phyloP scores from a whole-genome alignment of 345 rosid species.

The Laguncularia racemosa region DNA sequence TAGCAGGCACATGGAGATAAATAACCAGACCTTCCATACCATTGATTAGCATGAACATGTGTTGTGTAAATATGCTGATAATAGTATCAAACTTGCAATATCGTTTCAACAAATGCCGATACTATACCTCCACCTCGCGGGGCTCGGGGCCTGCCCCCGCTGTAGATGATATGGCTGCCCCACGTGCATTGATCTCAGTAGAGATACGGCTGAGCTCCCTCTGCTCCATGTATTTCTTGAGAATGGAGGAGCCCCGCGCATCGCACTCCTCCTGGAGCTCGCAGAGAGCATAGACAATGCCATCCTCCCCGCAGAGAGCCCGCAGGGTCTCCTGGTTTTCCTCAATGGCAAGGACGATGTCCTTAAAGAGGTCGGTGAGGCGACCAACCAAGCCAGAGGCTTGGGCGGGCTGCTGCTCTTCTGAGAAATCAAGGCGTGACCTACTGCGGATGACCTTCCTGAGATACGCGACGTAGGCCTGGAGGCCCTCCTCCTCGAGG shows the following conservation, averaged over 20 bases:
- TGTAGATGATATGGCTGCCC: slow-evolving; percentile 27
- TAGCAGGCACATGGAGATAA: too few species aligned
- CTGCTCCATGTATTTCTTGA: slow-evolving; percentile 92
- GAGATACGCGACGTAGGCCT: slow-evolving; percentile 78
- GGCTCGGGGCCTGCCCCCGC: too few species aligned
- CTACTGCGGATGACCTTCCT: slow-evolving; percentile 84
- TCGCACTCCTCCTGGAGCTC: slow-evolving; percentile 98
- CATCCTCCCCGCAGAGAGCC: slow-evolving; percentile 88
- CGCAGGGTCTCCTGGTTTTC: slow-evolving; percentile 76
- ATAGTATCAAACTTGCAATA: too few species aligned
- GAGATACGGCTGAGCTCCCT: slow-evolving; percentile 71
- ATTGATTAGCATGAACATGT: too few species aligned
- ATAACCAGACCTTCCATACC: too few species aligned
- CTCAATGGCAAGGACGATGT: slow-evolving; percentile 81
- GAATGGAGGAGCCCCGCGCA: slow-evolving; percentile 62
- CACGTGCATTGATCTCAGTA: slow-evolving; percentile 83
- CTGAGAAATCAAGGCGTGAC: slow-evolving; percentile 55
- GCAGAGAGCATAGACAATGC: slow-evolving; percentile 77
- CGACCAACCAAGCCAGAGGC: slow-evolving; percentile 56
- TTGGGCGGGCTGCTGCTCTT: not conserved
- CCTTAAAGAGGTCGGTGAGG: slow-evolving; percentile 80
- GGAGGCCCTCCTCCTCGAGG: slow-evolving; percentile 77
- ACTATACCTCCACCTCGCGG: too few species aligned
- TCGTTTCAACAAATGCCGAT: too few species aligned
- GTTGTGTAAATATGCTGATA: too few species aligned